Base-by-base conservation (phyloP, 2,329 filamentous ascomycete genomes). In the Aspergillus uvarum region DNA sequence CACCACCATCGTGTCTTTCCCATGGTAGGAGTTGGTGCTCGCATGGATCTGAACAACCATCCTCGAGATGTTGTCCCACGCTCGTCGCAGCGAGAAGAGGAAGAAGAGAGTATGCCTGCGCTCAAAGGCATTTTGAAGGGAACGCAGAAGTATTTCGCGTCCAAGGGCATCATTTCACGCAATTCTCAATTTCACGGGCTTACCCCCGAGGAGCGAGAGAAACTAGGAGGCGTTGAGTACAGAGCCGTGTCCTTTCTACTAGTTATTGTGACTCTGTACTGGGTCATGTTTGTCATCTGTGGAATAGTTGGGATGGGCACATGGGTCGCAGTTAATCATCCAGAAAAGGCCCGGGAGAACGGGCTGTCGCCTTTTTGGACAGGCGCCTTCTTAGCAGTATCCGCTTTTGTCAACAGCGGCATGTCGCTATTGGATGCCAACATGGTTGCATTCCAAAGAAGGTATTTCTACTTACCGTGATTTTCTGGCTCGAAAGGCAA, bases 361-460 rank as follows among this genome's bases (percentile, higher is more conserved):
- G 82, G 81, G 0, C 68, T 84, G 21, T 78, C 80, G 49, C 81
- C 82, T 11, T 83, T 80, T 63, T 78, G 77, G 78, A 73, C 73
- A 47, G 73, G 77, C 38, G 75, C 66, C 4, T 85, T 84, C 68
- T 82, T 83, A 61, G 82, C 81, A 1, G 77, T 83, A 1, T 83
- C 81, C 44, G 82, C 82, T 0, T 84, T 84, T 67, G 83, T 82
- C 62, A 84, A 84, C 64, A 81, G 77, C 29, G 82, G 82, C 51
- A 83, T 84, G 82, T 79, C 76, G 22, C 70, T 83, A n/a, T 72
- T 83, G 14, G 81, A 83, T 63, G 75, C 77, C 12, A 84, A 84
- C 56, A 83, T 85, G 78, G 77, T 77, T 53, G 77, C 78, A 14
- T 74, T 81, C 24, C 75, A 79, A 58, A 75, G 66, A 32, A 71